Percentiles rank a stretch among this genome's conserved stretches.
These are phyloP conservation scores for Knufia fluminis DNA, from an alignment of 2,329 filamentous ascomycete species.

Conservation along the genomic window DNA sequence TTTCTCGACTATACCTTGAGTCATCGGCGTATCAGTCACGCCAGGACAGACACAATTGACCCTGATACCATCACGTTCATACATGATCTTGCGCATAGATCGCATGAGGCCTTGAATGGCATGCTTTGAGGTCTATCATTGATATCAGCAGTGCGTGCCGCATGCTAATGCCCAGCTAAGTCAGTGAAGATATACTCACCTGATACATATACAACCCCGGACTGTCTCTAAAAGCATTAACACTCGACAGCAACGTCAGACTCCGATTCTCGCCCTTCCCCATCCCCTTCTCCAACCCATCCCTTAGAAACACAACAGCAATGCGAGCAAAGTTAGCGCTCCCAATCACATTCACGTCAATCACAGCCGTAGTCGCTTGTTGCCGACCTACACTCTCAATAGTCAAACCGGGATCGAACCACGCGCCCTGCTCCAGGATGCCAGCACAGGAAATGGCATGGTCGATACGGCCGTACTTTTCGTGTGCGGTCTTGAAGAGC, in stretches of 20 bases:
- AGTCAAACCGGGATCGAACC: slow-evolving; percentile 38
- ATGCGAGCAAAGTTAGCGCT: slow-evolving; percentile 39
- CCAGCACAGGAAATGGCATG: slow-evolving; percentile 42
- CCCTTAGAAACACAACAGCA: slow-evolving; percentile 41
- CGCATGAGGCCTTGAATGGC: slow-evolving; percentile 43
- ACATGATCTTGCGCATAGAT: slow-evolving; percentile 31
- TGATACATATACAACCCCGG: slow-evolving; percentile 41
- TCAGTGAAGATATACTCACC: slow-evolving; percentile 9
- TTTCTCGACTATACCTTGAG: slow-evolving; percentile 28
- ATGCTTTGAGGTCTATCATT: slow-evolving; percentile 34
- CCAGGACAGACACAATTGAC: slow-evolving; percentile 36
- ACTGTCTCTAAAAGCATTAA: slow-evolving; percentile 41
- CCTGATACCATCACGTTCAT: slow-evolving; percentile 28
- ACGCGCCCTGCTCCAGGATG: slow-evolving; percentile 35
- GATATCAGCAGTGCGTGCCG: neutral
- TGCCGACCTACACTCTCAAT: slow-evolving; percentile 33
- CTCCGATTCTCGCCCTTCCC: slow-evolving; percentile 29
- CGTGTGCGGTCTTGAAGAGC: slow-evolving; percentile 37
- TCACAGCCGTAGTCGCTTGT: slow-evolving; percentile 26
- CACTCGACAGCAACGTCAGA: slow-evolving; percentile 35
- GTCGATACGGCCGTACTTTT: slow-evolving; percentile 37
- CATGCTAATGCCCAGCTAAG: neutral
- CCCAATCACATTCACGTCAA: slow-evolving; percentile 42
- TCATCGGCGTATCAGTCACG: slow-evolving; percentile 26
- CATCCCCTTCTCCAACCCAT: slow-evolving; percentile 26